These are phyloP conservation scores for Solanum paucissectum DNA, from an alignment of 257 asterid species.

Conservation along the genomic window DNA sequence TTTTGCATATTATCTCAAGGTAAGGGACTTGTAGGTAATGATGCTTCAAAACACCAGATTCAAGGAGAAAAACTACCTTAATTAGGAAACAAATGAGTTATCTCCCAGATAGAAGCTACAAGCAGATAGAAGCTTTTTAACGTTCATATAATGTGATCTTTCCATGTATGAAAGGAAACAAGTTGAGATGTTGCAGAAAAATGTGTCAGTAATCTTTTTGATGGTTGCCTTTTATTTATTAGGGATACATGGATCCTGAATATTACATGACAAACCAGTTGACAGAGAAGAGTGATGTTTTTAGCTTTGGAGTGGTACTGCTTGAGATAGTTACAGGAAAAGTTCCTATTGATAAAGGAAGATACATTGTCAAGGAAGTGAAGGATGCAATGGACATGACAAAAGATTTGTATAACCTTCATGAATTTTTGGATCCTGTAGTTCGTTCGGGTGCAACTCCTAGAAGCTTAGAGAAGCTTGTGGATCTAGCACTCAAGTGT, in stretches of 20 bases:
- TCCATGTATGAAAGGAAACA: neutral
- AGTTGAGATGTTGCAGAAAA: neutral
- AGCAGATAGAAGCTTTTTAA: neutral
- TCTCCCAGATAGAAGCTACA: neutral
- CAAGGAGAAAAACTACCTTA: neutral
- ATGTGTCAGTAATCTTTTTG: neutral
- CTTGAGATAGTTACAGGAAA: constrained; percentile 61
- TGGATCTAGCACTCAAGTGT: constrained; percentile 57
- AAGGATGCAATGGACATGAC: constrained; percentile 43
- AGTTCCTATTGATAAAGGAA: constrained; percentile 66
- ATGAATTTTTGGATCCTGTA: constrained; percentile 50
- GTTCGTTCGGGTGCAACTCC: constrained; percentile 34
- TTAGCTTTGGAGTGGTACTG: constrained; percentile 67
- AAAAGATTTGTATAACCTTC: constrained; percentile 52
- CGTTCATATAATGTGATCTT: neutral
- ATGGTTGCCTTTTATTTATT: neutral
- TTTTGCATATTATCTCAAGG: neutral
- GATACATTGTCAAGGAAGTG: constrained; percentile 61
- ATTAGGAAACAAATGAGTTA: neutral
- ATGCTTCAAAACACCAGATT: neutral
- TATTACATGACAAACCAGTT: constrained; percentile 80
- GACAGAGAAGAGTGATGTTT: constrained; percentile 86
- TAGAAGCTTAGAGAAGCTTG: constrained; percentile 49
- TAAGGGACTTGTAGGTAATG: neutral
- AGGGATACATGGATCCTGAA: constrained; percentile 98